These are phyloP conservation scores for Calocybe gangraenosa DNA, from an alignment of 768 basidiomycete genomes.

Conservation along the genomic window DNA sequence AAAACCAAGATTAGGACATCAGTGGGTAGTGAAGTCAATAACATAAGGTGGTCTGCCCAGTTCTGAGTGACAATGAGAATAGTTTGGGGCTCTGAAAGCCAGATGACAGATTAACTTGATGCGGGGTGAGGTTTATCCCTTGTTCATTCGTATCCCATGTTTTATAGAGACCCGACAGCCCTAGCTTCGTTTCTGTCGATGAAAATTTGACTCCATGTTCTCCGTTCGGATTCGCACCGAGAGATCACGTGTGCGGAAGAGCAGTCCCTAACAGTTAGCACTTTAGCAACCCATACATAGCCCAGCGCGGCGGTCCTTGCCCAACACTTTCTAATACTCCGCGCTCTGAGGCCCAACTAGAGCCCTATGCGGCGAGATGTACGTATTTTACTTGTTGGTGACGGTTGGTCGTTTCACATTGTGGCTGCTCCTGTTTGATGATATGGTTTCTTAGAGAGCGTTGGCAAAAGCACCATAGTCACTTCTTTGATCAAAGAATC, in stretches of 20 bases:
- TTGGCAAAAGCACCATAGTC: slow-evolving; percentile 97
- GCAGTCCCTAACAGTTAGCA: slow-evolving; percentile 10
- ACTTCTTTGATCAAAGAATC: slow-evolving; percentile 96
- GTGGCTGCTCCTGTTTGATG: slow-evolving; percentile 13
- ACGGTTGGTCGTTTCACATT: slow-evolving; percentile 48
- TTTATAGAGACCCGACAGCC: no score
- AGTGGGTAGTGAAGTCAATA: slow-evolving; percentile 36
- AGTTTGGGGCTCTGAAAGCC: not conserved
- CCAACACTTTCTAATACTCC: slow-evolving; percentile 6
- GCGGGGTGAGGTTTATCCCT: no score
- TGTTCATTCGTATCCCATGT: no score
- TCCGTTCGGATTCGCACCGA: not conserved
- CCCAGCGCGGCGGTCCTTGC: slow-evolving; percentile 3
- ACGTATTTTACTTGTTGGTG: slow-evolving; percentile 89
- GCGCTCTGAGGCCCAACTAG: slow-evolving; percentile 8
- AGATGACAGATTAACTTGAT: not conserved
- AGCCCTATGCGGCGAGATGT: slow-evolving; percentile 83
- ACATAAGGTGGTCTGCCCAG: no score
- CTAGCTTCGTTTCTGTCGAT: not conserved
- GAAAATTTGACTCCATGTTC: not conserved
- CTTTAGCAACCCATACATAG: not conserved
- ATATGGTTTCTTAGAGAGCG: slow-evolving; percentile 67
- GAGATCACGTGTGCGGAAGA: slow-evolving; percentile 16
- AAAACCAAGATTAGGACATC: slow-evolving; percentile 57
- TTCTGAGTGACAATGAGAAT: no score